These are phyloP conservation scores for Linnemannia zychae DNA, from an alignment of 192 early-diverging fungal species.

Conservation along the genomic window DNA sequence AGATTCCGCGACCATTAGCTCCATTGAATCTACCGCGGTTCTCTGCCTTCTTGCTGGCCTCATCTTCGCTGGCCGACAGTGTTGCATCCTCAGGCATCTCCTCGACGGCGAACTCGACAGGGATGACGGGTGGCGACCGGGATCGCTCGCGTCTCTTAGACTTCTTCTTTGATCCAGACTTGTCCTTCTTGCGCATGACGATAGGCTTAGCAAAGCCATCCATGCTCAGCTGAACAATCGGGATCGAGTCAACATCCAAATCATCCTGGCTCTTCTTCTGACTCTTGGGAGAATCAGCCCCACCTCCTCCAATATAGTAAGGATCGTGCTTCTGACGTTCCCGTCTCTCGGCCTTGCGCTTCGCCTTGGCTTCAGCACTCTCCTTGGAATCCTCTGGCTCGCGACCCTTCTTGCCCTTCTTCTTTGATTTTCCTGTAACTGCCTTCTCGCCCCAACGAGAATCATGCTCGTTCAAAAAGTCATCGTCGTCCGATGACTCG, in stretches of 20 bases:
- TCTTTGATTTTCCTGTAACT: slow-evolving; percentile 42
- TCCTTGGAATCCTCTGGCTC: slow-evolving; percentile 60
- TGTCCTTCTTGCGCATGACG: slow-evolving; percentile 51
- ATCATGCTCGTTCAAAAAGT: slow-evolving; percentile 44
- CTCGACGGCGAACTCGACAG: slow-evolving; percentile 66
- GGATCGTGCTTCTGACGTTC: slow-evolving; percentile 71
- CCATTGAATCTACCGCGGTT: not conserved
- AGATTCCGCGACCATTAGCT: slow-evolving; percentile 37
- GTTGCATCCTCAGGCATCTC: slow-evolving; percentile 73
- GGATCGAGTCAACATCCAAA: slow-evolving; percentile 85
- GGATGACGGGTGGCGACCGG: slow-evolving; percentile 44
- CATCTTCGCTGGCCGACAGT: slow-evolving; percentile 64
- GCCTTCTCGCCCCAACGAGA: slow-evolving; percentile 45
- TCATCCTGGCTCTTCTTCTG: slow-evolving; percentile 61
- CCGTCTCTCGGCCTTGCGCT: slow-evolving; percentile 62
- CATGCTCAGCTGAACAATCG: slow-evolving; percentile 81
- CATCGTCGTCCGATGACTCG: slow-evolving; percentile 59
- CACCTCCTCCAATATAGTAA: slow-evolving; percentile 72
- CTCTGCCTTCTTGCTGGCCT: slow-evolving; percentile 18
- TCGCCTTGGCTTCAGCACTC: slow-evolving; percentile 56
- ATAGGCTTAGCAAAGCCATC: slow-evolving; percentile 61
- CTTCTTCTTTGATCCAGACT: slow-evolving; percentile 51
- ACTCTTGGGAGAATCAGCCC: slow-evolving; percentile 52
- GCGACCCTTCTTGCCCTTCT: slow-evolving; percentile 46
- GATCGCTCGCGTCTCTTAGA: slow-evolving; percentile 47